Evolutionary conservation across 2,329 filamentous ascomycete species (phyloP).

Genomic region (Calonectria crousiana): DNA sequence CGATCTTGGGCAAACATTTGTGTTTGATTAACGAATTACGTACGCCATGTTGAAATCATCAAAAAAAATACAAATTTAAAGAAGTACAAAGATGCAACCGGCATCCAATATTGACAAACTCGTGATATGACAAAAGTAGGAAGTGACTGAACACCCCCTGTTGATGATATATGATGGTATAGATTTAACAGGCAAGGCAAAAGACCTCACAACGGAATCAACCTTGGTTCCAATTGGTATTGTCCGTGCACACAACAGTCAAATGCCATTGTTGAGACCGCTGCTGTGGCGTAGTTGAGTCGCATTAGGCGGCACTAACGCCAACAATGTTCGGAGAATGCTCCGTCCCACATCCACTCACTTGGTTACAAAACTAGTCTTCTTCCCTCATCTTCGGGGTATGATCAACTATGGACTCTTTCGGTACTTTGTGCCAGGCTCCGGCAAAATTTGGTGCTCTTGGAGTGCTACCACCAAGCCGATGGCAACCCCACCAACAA

Average conservation of each 20-base stretch:
- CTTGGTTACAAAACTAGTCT: neutral
- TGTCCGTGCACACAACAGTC: neutral
- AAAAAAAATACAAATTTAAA: neutral
- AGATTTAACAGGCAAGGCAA: neutral
- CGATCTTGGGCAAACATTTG: neutral
- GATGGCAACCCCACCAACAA: neutral
- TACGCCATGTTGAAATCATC: neutral
- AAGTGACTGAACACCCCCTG: neutral
- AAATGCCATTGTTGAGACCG: neutral
- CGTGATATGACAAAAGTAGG: neutral
- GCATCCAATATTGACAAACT: neutral
- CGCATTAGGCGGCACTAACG: neutral
- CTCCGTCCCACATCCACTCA: neutral
- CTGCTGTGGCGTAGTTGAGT: neutral
- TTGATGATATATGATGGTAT: neutral
- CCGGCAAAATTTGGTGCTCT: neutral
- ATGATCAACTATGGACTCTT: neutral
- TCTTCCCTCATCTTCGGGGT: neutral
- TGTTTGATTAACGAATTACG: conserved; percentile 23
- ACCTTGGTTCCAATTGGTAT: neutral
- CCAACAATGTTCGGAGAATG: neutral
- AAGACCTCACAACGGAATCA: neutral
- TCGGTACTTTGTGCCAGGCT: neutral
- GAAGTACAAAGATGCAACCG: neutral
- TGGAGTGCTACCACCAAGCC: neutral